A percentile compares a stretch with the other conserved stretches of the same genome.
Conservation (phyloP, 371 early-diverging fungal species). For the Apophysomyces ossiformis region DNA sequence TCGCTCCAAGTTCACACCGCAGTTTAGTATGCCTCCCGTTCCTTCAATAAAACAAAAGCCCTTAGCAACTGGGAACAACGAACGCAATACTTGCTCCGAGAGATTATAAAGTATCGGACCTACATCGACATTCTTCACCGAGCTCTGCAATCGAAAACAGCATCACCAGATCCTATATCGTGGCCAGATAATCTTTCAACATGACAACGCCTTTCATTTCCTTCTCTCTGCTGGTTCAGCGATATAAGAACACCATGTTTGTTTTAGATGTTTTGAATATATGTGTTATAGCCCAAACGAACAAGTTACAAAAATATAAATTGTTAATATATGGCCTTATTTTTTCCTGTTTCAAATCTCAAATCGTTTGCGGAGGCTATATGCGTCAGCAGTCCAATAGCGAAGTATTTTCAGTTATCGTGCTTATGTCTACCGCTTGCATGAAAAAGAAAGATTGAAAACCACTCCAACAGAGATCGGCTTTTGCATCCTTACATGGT, state of each 20-base stretch:
- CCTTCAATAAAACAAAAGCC: constrained; percentile 14
- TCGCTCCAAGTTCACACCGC: neutral
- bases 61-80: constrained; percentile 22
- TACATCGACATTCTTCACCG: constrained; percentile 15
- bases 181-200: neutral
- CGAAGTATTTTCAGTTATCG: too few relatives aligned
- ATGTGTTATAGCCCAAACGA: too few relatives aligned
- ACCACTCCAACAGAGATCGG: too few relatives aligned
- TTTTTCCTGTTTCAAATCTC: too few relatives aligned
- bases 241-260: constrained; percentile 2
- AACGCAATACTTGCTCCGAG: constrained; percentile 25
- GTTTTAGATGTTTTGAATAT: neutral
- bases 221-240: constrained; percentile 9
- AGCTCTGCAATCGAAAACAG: neutral
- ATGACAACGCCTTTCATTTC: neutral
- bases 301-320: too few relatives aligned
- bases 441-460: too few relatives aligned
- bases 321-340: too few relatives aligned
- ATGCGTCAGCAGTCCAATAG: too few relatives aligned
- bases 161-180: neutral
- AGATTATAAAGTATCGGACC: constrained; percentile 19
- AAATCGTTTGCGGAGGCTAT: too few relatives aligned
- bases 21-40: constrained; percentile 14
- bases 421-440: too few relatives aligned
- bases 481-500: too few relatives aligned